Evolutionary conservation across 164 flowering plant genomes (phyloP).

Genomic region (Brasenia schreberi): DNA sequence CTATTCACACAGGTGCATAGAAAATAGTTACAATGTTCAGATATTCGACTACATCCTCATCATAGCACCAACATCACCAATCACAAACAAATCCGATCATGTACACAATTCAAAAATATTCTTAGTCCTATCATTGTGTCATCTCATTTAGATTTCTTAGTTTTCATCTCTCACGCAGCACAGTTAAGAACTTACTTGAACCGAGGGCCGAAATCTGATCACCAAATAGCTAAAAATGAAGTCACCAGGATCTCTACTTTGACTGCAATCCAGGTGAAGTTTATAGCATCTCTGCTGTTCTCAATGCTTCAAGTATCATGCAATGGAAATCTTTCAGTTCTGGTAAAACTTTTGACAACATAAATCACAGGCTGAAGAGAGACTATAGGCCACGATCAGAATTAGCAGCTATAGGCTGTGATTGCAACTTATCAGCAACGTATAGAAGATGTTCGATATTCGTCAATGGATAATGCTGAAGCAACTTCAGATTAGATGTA

Average conservation of each 20-base stretch:
- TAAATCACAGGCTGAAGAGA: neutral
- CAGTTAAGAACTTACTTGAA: too few relatives aligned
- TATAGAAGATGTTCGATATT: constrained; percentile 87
- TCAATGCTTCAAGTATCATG: neutral
- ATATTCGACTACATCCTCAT: too few relatives aligned
- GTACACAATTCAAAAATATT: too few relatives aligned
- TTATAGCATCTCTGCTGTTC: neutral
- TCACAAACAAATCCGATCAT: too few relatives aligned
- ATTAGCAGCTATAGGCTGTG: constrained; percentile 11
- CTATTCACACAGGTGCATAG: too few relatives aligned
- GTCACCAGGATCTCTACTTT: neutral
- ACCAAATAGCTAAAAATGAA: neutral
- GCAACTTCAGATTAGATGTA: constrained; percentile 82
- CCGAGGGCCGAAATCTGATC: neutral
- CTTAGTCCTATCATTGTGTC: too few relatives aligned
- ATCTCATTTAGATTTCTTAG: too few relatives aligned
- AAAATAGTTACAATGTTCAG: too few relatives aligned
- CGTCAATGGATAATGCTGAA: constrained; percentile 79
- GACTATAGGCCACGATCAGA: neutral
- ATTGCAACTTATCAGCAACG: constrained; percentile 81
- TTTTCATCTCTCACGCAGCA: too few relatives aligned
- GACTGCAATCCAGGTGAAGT: neutral
- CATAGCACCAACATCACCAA: too few relatives aligned
- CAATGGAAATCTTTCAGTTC: neutral
- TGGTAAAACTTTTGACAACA: too few relatives aligned